A percentile compares a stretch with the other conserved stretches of the same genome.
phyloP scores from a whole-genome alignment of 2,329 filamentous ascomycete genomes.

The Pseudogymnoascus destructans region DNA sequence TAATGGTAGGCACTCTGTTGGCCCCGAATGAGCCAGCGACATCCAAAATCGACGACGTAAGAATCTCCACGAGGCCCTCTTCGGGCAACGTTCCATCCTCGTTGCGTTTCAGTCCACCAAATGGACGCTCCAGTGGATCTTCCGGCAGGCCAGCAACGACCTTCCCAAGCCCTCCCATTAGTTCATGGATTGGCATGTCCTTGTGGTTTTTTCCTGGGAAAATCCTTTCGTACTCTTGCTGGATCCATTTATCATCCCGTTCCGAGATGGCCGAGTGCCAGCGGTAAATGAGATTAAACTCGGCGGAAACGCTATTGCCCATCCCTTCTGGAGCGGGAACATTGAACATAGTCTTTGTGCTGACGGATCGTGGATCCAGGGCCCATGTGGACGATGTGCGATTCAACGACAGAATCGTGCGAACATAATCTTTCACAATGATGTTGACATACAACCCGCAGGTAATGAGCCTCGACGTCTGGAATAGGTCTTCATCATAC shows the following conservation, averaged over 20 bases:
- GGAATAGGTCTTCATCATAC: conserved; percentile 66
- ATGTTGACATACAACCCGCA: conserved; percentile 69
- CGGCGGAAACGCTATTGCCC: conserved; percentile 72
- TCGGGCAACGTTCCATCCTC: conserved; percentile 59
- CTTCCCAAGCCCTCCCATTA: conserved; percentile 48
- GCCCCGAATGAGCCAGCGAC: conserved; percentile 58
- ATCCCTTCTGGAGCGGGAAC: conserved; percentile 54
- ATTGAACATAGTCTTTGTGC: conserved; percentile 38
- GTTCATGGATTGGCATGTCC: conserved; percentile 44
- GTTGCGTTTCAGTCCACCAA: conserved; percentile 52
- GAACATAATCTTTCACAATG: conserved; percentile 63
- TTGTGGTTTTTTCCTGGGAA: conserved; percentile 39
- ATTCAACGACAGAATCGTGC: conserved; percentile 39
- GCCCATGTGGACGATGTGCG: conserved; percentile 36
- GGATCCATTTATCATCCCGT: conserved; percentile 69
- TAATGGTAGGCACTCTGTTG: conserved; percentile 58
- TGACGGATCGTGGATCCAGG: conserved; percentile 58
- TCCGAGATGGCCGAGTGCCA: conserved; percentile 73
- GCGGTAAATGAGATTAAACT: conserved; percentile 80
- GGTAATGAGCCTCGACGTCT: conserved; percentile 63
- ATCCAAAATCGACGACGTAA: conserved; percentile 60
- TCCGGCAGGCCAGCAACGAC: conserved; percentile 47
- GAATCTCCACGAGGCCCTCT: conserved; percentile 60
- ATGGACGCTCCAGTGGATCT: conserved; percentile 57
- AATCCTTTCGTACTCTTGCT: conserved; percentile 50